Base-by-base conservation (phyloP, 2,329 filamentous ascomycete species). In the Gliomastix tumulicola region DNA sequence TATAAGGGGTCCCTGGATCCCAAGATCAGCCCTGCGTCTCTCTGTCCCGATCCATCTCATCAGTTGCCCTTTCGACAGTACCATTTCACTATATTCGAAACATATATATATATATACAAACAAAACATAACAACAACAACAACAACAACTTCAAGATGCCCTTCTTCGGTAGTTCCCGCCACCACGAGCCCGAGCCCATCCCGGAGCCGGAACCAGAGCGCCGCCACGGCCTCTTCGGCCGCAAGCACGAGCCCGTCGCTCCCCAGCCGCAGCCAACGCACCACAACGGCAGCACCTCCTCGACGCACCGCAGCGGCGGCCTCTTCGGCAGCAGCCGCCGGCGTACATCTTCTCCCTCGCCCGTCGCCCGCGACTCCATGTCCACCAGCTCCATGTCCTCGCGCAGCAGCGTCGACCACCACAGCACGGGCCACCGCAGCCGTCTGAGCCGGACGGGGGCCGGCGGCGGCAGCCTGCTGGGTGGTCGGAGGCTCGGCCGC, bases 401-500 rank as follows among this genome's bases (percentile, higher is more conserved):
- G 41, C 49, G 49, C 35, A 44, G 46, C 21, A 51, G 46, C 9
- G 54, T 50, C 16, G 50, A 55, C 21, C 21, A 22, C 21, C 30
- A 17, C 10, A 36, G 36, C 30, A 19, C 21, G 8, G 27, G 27
- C 16, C 20, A 38, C 18, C 13, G 10, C 10, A 27, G 35, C 27
- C 21, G 40, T 40, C 15, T 34, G 34, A 21, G 15, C 38, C 33
- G 35, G 38, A 17, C 28, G 19, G 25, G 25, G 31, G 34, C 20
- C 18, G 33, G 21, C 13, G 35, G 41, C 6, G 34, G 61, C 39
- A 57, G 65, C 30, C 56, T 71, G 6, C 53, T 73, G 18, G 59
- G 60, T 22, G 59, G 60, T 22, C 63, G 65, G 31, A 59, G 56
- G 35, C 63, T 69, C 39, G 64, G 67, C 34, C 47, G 62, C 39